Percentiles rank a stretch among this genome's conserved stretches.
phyloP scores from a whole-genome alignment of 1,284 basidiomycete species.

The Rhizoctonia solani region DNA sequence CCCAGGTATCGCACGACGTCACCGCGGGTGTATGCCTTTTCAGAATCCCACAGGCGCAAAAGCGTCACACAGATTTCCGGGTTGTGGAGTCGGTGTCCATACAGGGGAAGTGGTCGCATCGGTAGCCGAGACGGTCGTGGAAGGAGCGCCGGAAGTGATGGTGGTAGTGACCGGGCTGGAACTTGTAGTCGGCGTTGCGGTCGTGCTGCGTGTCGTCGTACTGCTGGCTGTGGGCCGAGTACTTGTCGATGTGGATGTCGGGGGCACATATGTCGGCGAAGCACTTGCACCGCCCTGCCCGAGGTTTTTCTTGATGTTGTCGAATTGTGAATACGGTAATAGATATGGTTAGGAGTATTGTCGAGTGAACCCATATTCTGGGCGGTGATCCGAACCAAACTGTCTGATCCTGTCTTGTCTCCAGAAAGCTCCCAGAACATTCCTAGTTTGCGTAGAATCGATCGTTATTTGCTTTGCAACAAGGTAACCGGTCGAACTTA shows the following conservation, averaged over 20 bases:
- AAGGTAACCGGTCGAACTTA: neutral
- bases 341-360: conserved; percentile 71
- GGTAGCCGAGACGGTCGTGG: too few relatives aligned
- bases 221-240: neutral
- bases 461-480: neutral
- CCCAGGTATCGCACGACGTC: conserved; percentile 27
- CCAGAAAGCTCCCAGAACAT: conserved; percentile 61
- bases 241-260: conserved; percentile 1
- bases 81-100: conserved; percentile 22
- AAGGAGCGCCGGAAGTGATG: neutral
- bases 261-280: neutral
- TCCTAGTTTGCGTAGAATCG: neutral
- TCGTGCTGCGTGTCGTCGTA: neutral
- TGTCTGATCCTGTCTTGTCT: conserved; percentile 62
- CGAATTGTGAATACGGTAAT: conserved; percentile 51
- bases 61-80: conserved; percentile 12
- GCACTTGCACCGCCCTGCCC: conserved; percentile 14
- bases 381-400: conserved; percentile 58
- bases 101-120: neutral
- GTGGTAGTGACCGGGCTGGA: neutral
- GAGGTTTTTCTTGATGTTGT: conserved; percentile 46
- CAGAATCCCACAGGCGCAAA: conserved; percentile 8
- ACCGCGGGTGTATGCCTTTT: conserved; percentile 2
- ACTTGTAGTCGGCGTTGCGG: neutral
- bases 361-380: conserved; percentile 59